Evolutionary conservation across 2,329 filamentous ascomycete genomes (phyloP).

Genomic region (Claviceps purpurea): DNA sequence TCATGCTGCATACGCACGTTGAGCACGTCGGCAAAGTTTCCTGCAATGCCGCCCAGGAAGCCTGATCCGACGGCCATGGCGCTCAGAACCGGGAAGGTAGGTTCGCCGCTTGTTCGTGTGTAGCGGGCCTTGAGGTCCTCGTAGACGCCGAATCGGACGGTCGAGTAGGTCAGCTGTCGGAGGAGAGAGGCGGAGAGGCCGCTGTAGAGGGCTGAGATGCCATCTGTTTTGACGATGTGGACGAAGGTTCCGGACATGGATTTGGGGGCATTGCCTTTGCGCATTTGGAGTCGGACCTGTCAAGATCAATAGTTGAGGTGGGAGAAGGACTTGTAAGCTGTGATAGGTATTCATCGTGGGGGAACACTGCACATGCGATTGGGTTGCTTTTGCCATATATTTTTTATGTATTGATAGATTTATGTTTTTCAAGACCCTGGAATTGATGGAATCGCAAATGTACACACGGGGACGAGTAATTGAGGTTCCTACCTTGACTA

Average conservation of each 20-base stretch:
- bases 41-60: slow-evolving; percentile 75
- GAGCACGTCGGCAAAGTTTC: slow-evolving; percentile 89
- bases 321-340: background rate
- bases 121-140: slow-evolving; percentile 69
- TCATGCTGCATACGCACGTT: slow-evolving; percentile 99
- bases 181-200: slow-evolving; percentile 87
- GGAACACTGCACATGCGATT: too few species aligned
- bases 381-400: too few species aligned
- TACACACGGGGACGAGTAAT: background rate
- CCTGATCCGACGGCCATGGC: slow-evolving; percentile 74
- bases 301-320: background rate
- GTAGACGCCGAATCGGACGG: slow-evolving; percentile 91
- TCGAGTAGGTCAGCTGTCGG: slow-evolving; percentile 91
- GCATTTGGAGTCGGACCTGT: slow-evolving; percentile 79
- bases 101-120: slow-evolving; percentile 37
- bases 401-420: too few species aligned
- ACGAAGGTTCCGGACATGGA: slow-evolving; percentile 77
- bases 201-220: slow-evolving; percentile 70
- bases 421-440: too few species aligned
- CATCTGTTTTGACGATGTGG: slow-evolving; percentile 66
- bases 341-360: too few species aligned
- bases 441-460: too few species aligned
- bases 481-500: slow-evolving; percentile 7
- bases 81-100: slow-evolving; percentile 64
- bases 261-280: slow-evolving; percentile 58